Conservation (phyloP, 2,329 filamentous ascomycete species). For the Samsoniella hepiali region DNA sequence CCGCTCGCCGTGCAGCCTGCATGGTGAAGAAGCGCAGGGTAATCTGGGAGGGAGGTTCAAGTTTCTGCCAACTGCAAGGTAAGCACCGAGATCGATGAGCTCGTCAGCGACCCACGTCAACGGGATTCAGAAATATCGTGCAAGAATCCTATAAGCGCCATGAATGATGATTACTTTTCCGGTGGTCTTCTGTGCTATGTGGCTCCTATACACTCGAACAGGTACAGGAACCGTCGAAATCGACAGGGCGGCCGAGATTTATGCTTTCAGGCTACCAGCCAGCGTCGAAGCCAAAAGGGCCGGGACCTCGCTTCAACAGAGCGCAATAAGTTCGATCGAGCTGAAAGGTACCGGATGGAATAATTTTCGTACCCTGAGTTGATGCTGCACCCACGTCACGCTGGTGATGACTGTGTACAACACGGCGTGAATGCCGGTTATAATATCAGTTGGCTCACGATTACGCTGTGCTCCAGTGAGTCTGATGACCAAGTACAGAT, state of each 20-base stretch:
- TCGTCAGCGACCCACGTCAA: not conserved
- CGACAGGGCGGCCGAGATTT: not conserved
- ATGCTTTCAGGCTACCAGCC: not conserved
- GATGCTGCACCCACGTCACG: not conserved
- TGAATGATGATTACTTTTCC: not conserved
- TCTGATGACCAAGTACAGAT: too few species aligned
- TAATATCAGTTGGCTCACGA: not conserved
- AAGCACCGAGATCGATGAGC: slow-evolving; percentile 11
- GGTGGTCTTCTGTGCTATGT: not conserved
- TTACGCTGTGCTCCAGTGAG: not conserved
- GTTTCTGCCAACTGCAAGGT: not conserved
- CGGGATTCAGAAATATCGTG: slow-evolving; percentile 2
- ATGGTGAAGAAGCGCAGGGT: not conserved
- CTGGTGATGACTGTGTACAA: not conserved
- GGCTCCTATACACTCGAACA: not conserved
- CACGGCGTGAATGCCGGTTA: not conserved
- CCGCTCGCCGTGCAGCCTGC: not conserved
- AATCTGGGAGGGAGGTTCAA: not conserved
- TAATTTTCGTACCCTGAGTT: not conserved
- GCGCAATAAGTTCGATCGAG: not conserved
- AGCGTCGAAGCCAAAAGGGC: not conserved
- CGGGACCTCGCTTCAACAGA: not conserved
- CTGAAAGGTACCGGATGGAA: not conserved
- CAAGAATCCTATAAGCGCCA: not conserved
- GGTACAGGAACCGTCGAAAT: not conserved